Evolutionary conservation across 805 yeast species (phyloP), one percentile per base, ranked within the genome.

Genomic region (Scheffersomyces stipitis): DNA sequence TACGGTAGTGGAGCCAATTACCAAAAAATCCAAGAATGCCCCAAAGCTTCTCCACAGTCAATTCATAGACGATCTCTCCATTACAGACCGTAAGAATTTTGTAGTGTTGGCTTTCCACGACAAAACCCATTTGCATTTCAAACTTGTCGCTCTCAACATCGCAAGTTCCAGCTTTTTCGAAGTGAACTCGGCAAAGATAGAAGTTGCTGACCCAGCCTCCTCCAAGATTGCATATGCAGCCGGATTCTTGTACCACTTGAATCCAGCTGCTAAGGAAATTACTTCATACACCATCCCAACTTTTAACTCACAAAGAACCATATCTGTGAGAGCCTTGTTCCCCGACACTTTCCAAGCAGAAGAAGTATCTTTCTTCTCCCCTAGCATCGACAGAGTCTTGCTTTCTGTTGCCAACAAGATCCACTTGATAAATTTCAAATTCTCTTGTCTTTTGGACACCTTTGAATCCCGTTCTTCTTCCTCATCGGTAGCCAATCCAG

Each of bases 371-470:
- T 57, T 75, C 18, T 36, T 51, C 24, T 55, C 71, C 3, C 71
- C 72, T 3, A 62, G 76, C 27, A 54, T 69, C 10, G 75, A 73
- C 45, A 62, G 83, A 45, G 45, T 75, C n/a, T 52, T 77, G 8
- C 43, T 76, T 7, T 57, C 76, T 0, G 53, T 58, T 36, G 64
- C 63, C 18, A 58, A 64, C 41, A 60, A 65, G 34, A 50, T 76
- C 24, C 62, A 65, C 27, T 53, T 77, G 34, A 45, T 77, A 33
- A 79, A 76, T 49, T 56, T 68, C 44, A 65, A 67, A 41, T 73
- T 55, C 43, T 65, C 65, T 31, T 65, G 76, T 33, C 47, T 72
- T 34, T 58, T 69, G 48, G 59, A 55, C 27, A 47, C 58, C 7
- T 55, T 43, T 34, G 54, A 54, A 18, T 43, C 51, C 30, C 18